Evolutionary conservation across 257 asterid genomes (phyloP), one percentile per base, ranked within the genome.

Genomic region (Dorcoceras hygrometricum): DNA sequence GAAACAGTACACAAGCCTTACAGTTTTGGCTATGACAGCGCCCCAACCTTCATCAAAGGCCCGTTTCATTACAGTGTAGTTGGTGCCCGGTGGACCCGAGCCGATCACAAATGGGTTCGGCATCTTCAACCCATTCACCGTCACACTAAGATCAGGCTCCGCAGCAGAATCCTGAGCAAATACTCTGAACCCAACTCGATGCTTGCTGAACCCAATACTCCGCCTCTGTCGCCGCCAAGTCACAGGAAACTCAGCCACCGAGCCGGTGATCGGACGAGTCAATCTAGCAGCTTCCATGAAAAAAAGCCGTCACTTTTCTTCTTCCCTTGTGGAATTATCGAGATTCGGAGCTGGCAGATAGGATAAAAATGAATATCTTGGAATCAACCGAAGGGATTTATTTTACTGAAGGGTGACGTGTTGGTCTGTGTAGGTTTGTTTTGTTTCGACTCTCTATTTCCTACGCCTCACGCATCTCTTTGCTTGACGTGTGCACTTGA

Each of bases 11-110:
- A 28, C 26, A 19, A n/a, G 4, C 5, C 36, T 23, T 78, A 93
- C 98, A 87, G 98, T 93, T 82, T 93, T 93, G 64, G 97, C 98
- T 77, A 93, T 93, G 63, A 93, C 98, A 77, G 85, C 98, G 36
- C 98, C 98, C 97, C 98, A 93, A 0, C 97, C 97, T 79, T 93
- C 98, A 74, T 93, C 95, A 62, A 93, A 93, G 14, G 97, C 98
- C 67, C 89, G 86, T 73, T 85, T 93, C 99, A 93, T 93, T 71
- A 93, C 99, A 0, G 95, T 81, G 75, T 84, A 84, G 72, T 93
- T 93, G 66, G 99, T 93, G 0, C 99, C 99, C 0, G 99, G 99
- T 43, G 99, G 99, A 20, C 99, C 99, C 72, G 99, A 93, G 48
- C 97, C 99, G 73, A 93, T 93, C 0, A 90, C 99, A 68, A 90